These are phyloP conservation scores for Solanum hybrid DNA, from an alignment of 305 asterid species.

Conservation along the genomic window DNA sequence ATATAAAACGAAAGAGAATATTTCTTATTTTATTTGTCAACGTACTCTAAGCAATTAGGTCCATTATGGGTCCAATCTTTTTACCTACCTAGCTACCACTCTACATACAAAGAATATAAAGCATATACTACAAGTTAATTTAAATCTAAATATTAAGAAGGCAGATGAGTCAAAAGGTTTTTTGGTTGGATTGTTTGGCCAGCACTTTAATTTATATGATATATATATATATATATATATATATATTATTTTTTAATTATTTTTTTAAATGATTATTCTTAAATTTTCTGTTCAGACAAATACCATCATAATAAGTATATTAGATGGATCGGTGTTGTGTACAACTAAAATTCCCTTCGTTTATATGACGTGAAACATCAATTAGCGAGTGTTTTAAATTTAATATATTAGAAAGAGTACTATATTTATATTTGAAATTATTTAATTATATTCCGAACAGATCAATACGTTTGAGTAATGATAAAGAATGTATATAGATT, in stretches of 20 bases:
- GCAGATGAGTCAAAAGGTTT: not conserved
- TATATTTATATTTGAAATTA: not conserved
- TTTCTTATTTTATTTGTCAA: no score
- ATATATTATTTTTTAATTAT: no score
- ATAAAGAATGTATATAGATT: not conserved
- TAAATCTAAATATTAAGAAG: not conserved
- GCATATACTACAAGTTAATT: no score
- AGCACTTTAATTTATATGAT: not conserved
- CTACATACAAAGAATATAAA: no score
- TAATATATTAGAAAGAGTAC: not conserved
- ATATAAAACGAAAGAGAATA: no score
- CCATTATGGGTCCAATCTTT: no score
- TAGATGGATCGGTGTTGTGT: not conserved
- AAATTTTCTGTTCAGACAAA: no score
- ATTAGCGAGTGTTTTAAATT: not conserved
- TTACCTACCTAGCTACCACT: no score
- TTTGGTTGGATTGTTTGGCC: not conserved
- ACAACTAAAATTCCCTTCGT: not conserved
- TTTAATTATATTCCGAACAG: not conserved
- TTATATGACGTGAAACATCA: not conserved
- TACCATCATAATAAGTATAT: not conserved
- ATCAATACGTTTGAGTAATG: not conserved
- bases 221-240: no score
- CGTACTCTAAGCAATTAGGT: no score
- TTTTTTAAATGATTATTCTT: no score